Base-by-base conservation (phyloP, 441 rosid genomes). In the Aleurites moluccanus region DNA sequence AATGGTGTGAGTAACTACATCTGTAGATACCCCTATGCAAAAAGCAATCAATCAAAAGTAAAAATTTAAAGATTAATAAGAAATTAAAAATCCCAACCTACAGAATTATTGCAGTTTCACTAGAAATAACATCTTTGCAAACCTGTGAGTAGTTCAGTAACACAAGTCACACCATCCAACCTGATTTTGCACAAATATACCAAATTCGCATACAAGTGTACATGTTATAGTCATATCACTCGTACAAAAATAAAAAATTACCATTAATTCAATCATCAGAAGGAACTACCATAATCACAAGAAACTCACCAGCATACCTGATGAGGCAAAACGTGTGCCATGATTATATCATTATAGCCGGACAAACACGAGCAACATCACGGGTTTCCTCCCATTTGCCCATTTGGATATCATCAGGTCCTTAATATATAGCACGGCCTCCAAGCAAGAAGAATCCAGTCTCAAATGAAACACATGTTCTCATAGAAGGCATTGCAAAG, bases 291-390 rank as follows among this genome's bases (percentile, higher is more conserved):
- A 70, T n/a, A 23, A 59, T 52, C 65, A 78, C 52, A 72, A 62
- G 73, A 72, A 87, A 86, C 89, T 86, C 93, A 87, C 91, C 88
- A 71, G 86, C 97, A 76, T 92, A 92, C 98, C 99, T 94, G 96
- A 92, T 92, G 98, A 85, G 92, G 92, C 85, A 96, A 96, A n/a
- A 94, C 93, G 38, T 96, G 96, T 3, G 99, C 98, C 98, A 92
- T 92, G 68, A 96, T 85, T 73, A 96, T 88, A 77, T 96, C 98
- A 82, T 96, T 96, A 76, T 96, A 96, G 77, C 97, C 79, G 45
- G 83, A 89, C 38, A 96, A 79, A 96, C 98, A 79, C 98, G 99
- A 77, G 99, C 97, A 77, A 93, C 94, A 75, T 96, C 99, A 20
- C 94, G 92, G 72, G 98, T 93, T 79, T 93, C 98, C 85, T 96